Base-by-base conservation (phyloP, 331 rosid genomes). In the Malus hybrid region DNA sequence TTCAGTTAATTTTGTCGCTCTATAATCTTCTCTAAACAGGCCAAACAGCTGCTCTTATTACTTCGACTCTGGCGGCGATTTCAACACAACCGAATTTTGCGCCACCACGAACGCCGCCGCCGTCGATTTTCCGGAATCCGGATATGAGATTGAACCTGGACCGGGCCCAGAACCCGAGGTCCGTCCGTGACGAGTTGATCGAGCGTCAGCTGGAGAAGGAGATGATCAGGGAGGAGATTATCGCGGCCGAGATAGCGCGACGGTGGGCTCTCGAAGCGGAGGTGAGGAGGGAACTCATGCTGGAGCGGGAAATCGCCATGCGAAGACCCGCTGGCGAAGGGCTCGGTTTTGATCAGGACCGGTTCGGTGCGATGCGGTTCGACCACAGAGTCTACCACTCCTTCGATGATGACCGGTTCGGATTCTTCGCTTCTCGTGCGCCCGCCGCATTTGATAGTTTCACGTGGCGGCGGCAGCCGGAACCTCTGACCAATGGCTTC, bases 211-310 rank as follows among this genome's bases (percentile, higher is more conserved):
- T 82, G 22, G 95, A 88, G 85, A 80, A 87, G 55, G 85, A 82
- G 61, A 76, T 71, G 48, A 80, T 88, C 27, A 77, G 91, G 34
- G 79, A 85, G 44, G 89, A 86, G 82, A 87, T 84, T n/a, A 57
- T 88, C 13, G 55, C 85, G 9, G 73, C 70, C 0, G 92, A 84
- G 77, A 78, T 39, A 0, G 46, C 13, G 46, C 82, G 87, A 83
- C 81, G 95, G 67, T 54, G 80, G 22, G 60, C 83, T 67, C 67
- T 90, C 12, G 93, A 88, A 46, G 85, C 78, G 13, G 91, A 86
- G 56, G 89, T 90, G 31, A 84, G 89, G 67, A 81, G 83, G 71
- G 97, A 87, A 28, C 61, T 90, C 76, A 79, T 71, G 73, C 2
- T 81, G 57, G 92, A 88, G 78, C 73, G 85, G 56, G 87, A 64